Conservation (phyloP, 2,329 filamentous ascomycete genomes). For the Cordyceps tenuipes region DNA sequence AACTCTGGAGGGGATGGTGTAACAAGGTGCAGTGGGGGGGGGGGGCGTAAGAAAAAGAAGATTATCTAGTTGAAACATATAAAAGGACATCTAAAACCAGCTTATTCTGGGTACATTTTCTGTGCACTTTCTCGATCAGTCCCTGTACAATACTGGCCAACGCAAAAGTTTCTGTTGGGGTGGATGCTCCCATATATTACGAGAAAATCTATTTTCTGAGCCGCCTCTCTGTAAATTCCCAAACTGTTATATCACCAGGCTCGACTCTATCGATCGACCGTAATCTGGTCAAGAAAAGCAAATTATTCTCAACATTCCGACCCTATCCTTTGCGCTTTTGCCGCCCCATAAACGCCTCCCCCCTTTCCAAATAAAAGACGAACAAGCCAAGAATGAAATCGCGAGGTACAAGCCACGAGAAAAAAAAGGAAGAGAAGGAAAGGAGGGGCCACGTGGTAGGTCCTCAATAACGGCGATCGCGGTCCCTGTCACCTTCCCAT, state of each 20-base stretch:
- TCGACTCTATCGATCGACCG: not conserved
- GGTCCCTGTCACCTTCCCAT: slow-evolving; percentile 3
- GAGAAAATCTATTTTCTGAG: not conserved
- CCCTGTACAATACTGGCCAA: not conserved
- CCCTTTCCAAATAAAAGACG: not conserved
- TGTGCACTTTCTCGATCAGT: not conserved
- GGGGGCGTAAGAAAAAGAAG: not conserved
- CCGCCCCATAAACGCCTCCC: not conserved
- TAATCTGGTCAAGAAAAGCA: not conserved
- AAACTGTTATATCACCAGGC: not conserved
- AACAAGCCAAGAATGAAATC: not conserved
- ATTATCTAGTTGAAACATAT: not conserved
- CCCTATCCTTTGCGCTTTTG: not conserved
- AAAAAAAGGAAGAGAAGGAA: not conserved
- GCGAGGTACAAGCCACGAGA: not conserved
- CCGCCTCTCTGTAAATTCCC: not conserved
- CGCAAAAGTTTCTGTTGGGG: not conserved
- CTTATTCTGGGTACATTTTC: not conserved
- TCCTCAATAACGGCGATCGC: slow-evolving; percentile 5
- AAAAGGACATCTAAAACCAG: not conserved
- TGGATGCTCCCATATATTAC: not conserved
- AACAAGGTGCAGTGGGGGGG: not conserved
- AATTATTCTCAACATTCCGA: not conserved
- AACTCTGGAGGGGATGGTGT: not conserved
- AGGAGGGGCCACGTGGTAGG: not conserved